Evolutionary conservation across 2,329 filamentous ascomycete genomes (phyloP), one percentile per base, ranked within the genome.

Genomic region (Diplodia scrobiculata): DNA sequence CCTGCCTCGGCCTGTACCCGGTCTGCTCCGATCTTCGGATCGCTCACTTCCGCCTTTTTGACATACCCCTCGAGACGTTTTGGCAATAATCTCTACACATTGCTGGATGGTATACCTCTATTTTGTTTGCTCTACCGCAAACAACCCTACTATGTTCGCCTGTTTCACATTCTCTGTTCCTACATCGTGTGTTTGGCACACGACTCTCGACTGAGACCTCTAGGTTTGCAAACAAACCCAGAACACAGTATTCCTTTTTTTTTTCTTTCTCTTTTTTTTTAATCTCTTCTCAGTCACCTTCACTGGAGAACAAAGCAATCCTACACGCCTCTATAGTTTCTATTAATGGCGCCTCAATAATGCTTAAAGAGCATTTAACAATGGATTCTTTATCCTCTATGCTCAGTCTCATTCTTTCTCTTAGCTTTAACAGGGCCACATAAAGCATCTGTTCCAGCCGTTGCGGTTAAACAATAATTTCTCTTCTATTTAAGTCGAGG

Each of bases 1-100:
- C 58, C 58, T 62, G 55, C 55, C 14, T 45, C 55, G 53, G 55
- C 14, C 25, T n/a, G 19, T 38, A 48, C 34, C 58, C 58, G 41
- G 41, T 50, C 45, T 32, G 29, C 41, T 62, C 58, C 58, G 58
- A 62, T 62, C 13, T 50, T 50, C 58, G 58, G 58, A 38, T 62
- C 55, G 9, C 29, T 19, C 14, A 53, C n/a, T 13, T 21, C 9
- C 21, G 11, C 21, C 25, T 32, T 27, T 5, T 32, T 51, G 21
- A 51, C 17, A 9, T 53, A 19, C 9, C 41, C n/a, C n/a, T 45
- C n/a, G n/a, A 10, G 41, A 19, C n/a, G 7, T 45, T 45, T 45
- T 45, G n/a, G 17, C 41, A 45, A 19, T 45, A 45, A 19, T 45
- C 17, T n/a, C 17, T n/a, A 2, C 38, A 45, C 5, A n/a, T 9